Base-by-base conservation (phyloP, 768 basidiomycete species). In the Podaxis mareebaensis region DNA sequence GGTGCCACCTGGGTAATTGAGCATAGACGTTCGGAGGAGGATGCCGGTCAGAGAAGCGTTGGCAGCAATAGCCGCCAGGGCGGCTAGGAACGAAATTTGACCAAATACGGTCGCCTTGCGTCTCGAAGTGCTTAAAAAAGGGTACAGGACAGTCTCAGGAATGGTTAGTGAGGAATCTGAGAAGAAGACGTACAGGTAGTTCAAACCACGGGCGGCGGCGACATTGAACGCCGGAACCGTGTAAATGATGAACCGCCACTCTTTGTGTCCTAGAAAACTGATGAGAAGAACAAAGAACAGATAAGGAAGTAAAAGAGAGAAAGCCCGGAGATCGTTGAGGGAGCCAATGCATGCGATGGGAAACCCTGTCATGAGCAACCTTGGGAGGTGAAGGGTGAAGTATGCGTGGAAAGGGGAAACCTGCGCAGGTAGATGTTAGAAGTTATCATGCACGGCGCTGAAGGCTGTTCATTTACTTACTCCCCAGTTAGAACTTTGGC, bases 161-260 rank as follows among this genome's bases (percentile, higher is more conserved):
- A 38, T 17, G 46, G 28, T 17, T 8, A 4, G 10, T 22, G 57
- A 22, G 15, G 28, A 30, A 44, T 42, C 8, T 4, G 10, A 55
- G 46, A 55, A 36, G 51, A 51, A 7, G 22, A 67, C 90, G 66
- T 75, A 96, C 92, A 95, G 72, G 73, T 81, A 83, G 4, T 77
- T 72, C 1, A 86, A 79, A 2, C 86, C 89, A 15, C 86, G 74
- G 0, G 95, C 89, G 1, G 92, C 94, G 1, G 89, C 85, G 3
- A 95, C 73, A 68, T 97, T 96, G 74, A 94, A 78, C 2, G 86
- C 71, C 0, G 96, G 95, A 0, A 98, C 84, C 17, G 87, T 82
- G 70, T 99, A 99, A 7, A 94, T 83, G 61, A 99, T 79, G 75
- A 99, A 99, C 6, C 97, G 85, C 97, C 97, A 99, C 75, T 99